Conservation (phyloP, 2,329 filamentous ascomycete species). For the Ophiostoma sp. region DNA sequence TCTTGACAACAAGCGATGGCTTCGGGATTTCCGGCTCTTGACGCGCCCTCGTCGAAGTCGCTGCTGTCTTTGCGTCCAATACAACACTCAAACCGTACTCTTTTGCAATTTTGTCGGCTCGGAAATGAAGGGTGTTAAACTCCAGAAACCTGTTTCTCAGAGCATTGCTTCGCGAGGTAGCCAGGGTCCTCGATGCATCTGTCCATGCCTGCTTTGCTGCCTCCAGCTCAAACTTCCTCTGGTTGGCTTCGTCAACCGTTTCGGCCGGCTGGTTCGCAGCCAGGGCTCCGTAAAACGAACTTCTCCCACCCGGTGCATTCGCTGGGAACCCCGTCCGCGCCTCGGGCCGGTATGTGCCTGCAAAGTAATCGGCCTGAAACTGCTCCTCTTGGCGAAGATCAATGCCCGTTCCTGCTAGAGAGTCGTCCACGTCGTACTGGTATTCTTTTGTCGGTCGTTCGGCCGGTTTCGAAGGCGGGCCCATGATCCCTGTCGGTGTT, state of each 20-base stretch:
- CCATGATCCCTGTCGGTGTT: slow-evolving; percentile 38
- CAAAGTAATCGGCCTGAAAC: slow-evolving; percentile 64
- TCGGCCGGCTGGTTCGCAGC: slow-evolving; percentile 59
- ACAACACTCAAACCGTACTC: slow-evolving; percentile 55
- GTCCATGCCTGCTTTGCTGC: slow-evolving; percentile 61
- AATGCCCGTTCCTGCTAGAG: slow-evolving; percentile 76
- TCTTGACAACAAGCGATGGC: slow-evolving; percentile 50
- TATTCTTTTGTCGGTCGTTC: slow-evolving; percentile 59
- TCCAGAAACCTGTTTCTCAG: slow-evolving; percentile 68
- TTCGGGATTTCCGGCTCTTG: slow-evolving; percentile 45
- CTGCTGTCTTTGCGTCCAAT: slow-evolving; percentile 47
- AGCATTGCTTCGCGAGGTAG: slow-evolving; percentile 59
- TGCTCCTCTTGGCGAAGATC: slow-evolving; percentile 84
- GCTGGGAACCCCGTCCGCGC: slow-evolving; percentile 50
- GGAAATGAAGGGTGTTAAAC: slow-evolving; percentile 56
- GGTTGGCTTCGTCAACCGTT: slow-evolving; percentile 40
- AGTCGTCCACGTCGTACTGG: slow-evolving; percentile 73
- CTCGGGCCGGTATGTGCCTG: slow-evolving; percentile 41
- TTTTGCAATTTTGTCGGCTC: slow-evolving; percentile 51
- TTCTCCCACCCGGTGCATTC: slow-evolving; percentile 50
- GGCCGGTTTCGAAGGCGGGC: slow-evolving; percentile 54
- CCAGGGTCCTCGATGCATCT: slow-evolving; percentile 57
- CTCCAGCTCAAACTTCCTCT: slow-evolving; percentile 61
- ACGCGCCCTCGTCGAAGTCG: slow-evolving; percentile 44
- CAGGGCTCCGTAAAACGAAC: slow-evolving; percentile 59